Base-by-base conservation (phyloP, 441 rosid genomes). In the Croton laevigatus region DNA sequence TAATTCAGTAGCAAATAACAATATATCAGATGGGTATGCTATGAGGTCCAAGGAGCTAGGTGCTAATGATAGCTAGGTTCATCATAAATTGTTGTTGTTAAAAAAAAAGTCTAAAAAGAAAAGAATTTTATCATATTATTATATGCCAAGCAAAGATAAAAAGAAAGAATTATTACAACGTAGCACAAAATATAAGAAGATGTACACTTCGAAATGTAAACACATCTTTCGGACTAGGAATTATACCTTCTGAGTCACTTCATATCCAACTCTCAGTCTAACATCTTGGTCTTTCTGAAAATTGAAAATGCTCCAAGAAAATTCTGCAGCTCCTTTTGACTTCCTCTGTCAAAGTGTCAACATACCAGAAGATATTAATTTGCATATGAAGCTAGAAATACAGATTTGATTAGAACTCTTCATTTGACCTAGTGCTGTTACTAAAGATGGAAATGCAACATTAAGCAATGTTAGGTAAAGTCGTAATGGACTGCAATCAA, bases 241-340 rank as follows among this genome's bases (percentile, higher is more conserved):
- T 46, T 71, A 44, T 82, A 89, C 99, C 93, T 88, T 85, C 55
- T 89, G 90, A 51, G 81, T 65, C 71, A 88, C 81, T 73, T 92
- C 96, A 70, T 89, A 84, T 69, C 99, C 99, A 71, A 92, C 59
- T 84, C 85, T 92, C 77, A 95, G 67, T 70, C 96, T 81, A 77
- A 92, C 78, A 73, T 91, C 99, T 74, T 95, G 98, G 62, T 89
- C 95, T 78, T 70, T 86, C 73, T 87, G 90, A 75, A 92, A 95
- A 77, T 92, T 84, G 72, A 81, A 75, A 80, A 87, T 75, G 83
- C 84, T 84, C 91, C 87, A 91, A 51, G 89, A 79, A 71, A 92
- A 82, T 70, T 95, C 97, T 5, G 92, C 92, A 58, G 87, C 96
- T 81, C 90, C 98, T 72, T 63, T 90, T 17, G 90, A 79, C 71